These are phyloP conservation scores for Auriscalpium orientale DNA, from an alignment of 768 basidiomycete species.

Conservation along the genomic window DNA sequence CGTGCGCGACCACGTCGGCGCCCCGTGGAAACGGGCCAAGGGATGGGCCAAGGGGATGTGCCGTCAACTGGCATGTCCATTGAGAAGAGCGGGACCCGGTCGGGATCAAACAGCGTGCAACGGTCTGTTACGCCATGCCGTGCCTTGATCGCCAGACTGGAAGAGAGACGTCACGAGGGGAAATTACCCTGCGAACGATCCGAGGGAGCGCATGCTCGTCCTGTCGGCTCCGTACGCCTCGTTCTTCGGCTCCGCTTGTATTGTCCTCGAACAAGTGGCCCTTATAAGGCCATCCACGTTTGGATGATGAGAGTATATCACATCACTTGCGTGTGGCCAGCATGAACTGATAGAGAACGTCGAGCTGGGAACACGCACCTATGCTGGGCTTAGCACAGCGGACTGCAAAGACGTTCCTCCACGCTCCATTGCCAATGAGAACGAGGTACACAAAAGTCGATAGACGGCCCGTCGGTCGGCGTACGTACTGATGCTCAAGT, in stretches of 20 bases:
- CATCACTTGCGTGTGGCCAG: neutral
- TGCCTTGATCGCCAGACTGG: constrained; percentile 14
- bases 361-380: neutral
- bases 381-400: neutral
- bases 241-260: constrained; percentile 1
- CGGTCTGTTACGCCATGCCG: constrained; percentile 4
- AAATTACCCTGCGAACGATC: constrained; percentile 7
- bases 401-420: neutral
- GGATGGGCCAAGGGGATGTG: neutral
- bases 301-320: neutral
- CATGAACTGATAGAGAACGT: neutral
- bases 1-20: constrained; percentile 2
- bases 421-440: neutral
- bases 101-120: neutral
- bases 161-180: constrained; percentile 15
- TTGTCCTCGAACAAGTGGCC: constrained; percentile 10
- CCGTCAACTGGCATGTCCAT: neutral
- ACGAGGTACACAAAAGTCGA: neutral
- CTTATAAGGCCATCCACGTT: constrained; percentile 5
- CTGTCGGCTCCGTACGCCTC: constrained; percentile 1
- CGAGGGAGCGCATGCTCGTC: constrained; percentile 8
- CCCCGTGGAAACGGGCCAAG: neutral
- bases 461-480: neutral
- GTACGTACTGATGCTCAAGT: constrained; percentile 84
- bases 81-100: neutral